Evolutionary conservation across 495 filamentous ascomycete genomes (phyloP).

Genomic region (Mytilinidion resinicola): DNA sequence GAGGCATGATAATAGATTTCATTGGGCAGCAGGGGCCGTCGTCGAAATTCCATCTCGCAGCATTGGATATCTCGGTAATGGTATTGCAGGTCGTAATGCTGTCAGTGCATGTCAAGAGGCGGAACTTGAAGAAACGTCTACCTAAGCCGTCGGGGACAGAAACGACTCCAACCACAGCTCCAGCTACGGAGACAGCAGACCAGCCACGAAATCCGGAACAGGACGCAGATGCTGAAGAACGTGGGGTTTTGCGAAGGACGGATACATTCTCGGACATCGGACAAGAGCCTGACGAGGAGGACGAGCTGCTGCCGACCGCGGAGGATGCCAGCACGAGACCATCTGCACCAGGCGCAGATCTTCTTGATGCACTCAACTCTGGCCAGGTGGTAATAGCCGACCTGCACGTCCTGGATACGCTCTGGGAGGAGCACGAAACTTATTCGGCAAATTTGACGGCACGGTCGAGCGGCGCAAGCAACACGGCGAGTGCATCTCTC

Average conservation of each 20-base stretch:
- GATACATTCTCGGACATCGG: slow-evolving; percentile 21
- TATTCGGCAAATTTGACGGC: slow-evolving; percentile 44
- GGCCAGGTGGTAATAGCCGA: slow-evolving; percentile 65
- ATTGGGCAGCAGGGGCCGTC: slow-evolving; percentile 76
- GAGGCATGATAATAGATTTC: slow-evolving; percentile 79
- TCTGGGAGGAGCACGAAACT: slow-evolving; percentile 48
- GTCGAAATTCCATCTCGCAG: slow-evolving; percentile 55
- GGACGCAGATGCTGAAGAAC: slow-evolving; percentile 76
- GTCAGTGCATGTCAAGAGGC: slow-evolving; percentile 62
- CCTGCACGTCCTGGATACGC: slow-evolving; percentile 59
- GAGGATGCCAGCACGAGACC: neutral
- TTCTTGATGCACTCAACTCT: slow-evolving; percentile 43
- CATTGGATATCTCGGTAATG: slow-evolving; percentile 60
- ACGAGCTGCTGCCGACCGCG: slow-evolving; percentile 30
- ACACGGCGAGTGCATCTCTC: slow-evolving; percentile 1
- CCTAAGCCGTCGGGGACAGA: slow-evolving; percentile 24
- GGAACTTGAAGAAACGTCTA: slow-evolving; percentile 42
- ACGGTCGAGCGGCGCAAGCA: neutral
- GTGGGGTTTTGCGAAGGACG: slow-evolving; percentile 53
- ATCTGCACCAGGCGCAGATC: slow-evolving; percentile 20
- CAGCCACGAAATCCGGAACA: slow-evolving; percentile 38
- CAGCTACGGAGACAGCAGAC: neutral
- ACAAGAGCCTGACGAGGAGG: slow-evolving; percentile 34
- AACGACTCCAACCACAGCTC: neutral
- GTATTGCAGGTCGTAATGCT: slow-evolving; percentile 68